Conservation (phyloP, 73 alveolate species). For the Paramecium pentaurelia region DNA sequence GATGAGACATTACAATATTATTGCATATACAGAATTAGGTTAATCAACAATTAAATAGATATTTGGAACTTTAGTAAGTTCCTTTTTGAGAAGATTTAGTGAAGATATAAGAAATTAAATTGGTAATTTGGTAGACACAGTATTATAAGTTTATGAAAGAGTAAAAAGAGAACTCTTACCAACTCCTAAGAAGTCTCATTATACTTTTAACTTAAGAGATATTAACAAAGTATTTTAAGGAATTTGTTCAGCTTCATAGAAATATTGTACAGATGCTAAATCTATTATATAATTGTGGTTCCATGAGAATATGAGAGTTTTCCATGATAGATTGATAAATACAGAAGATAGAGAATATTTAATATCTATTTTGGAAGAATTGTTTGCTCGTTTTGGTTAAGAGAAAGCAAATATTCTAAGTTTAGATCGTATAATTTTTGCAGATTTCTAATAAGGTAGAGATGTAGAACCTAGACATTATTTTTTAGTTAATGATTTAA, state of each 20-base stretch:
- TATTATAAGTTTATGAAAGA: slow-evolving; percentile 85
- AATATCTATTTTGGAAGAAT: background rate
- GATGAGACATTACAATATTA: slow-evolving; percentile 95
- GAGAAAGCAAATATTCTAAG: slow-evolving; percentile 22
- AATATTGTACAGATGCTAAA: slow-evolving; percentile 59
- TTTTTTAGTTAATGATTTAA: slow-evolving; percentile 44
- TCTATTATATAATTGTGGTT: slow-evolving; percentile 87
- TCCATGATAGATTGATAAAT: slow-evolving; percentile 80
- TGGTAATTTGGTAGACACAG: slow-evolving; percentile 64
- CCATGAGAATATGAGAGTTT: slow-evolving; percentile 90
- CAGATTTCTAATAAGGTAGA: slow-evolving; percentile 52
- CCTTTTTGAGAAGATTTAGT: slow-evolving; percentile 60
- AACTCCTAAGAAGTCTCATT: slow-evolving; percentile 99
- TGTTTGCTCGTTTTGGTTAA: slow-evolving; percentile 10
- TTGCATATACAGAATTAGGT: slow-evolving; percentile 91
- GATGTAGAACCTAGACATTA: slow-evolving; percentile 54
- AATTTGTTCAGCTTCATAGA: slow-evolving; percentile 65
- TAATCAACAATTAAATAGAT: slow-evolving; percentile 87
- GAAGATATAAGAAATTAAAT: slow-evolving; percentile 70
- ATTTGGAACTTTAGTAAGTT: slow-evolving; percentile 68
- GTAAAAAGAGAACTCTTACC: slow-evolving; percentile 96
- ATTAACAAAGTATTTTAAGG: slow-evolving; percentile 83
- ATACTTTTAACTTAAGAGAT: slow-evolving; percentile 99
- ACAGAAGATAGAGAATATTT: slow-evolving; percentile 56
- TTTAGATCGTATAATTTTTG: slow-evolving; percentile 44